Evolutionary conservation across 805 yeast genomes (phyloP), one percentile per base, ranked within the genome.

Genomic region (Hanseniaspora guilliermondii): DNA sequence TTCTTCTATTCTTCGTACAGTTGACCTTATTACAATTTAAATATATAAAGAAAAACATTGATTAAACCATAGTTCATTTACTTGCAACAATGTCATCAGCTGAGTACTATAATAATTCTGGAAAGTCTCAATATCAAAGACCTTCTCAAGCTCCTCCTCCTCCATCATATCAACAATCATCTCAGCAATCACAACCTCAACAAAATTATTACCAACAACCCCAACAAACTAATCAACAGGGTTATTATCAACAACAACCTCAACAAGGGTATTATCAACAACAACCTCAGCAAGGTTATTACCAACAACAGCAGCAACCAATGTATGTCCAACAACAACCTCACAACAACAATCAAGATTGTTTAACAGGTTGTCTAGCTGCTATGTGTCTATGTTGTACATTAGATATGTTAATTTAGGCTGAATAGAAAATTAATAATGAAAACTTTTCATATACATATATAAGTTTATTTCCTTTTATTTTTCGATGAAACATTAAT

Each of bases 381-480:
- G 79, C 77, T 24, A 55, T 76, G 63, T 77, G 82, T 73, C 58
- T 77, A 56, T 77, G 82, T 62, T 76, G 78, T 63, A 73, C 81
- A 25, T 60, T 77, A 56, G 80, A 77, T 60, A 73, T 77, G 54
- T 52, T 77, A 17, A 73, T 76, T 58, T 77, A 66, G 63, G 17
- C n/a, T 30, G 14, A 40, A 40, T 22, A 35, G 40, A 46, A 46
- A 32, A n/a, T n/a, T n/a, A n/a, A n/a, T n/a, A n/a, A n/a, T n/a
- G n/a, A 47, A 25, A 47, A 24, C 25, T 25, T 5, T 22, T 5
- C n/a, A 35, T 47, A 21, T 47, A 44, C 30, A 27, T 27, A 35
- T 11, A 21, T 3, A 24, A 25, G 25, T 25, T 22, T 16, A 16
- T n/a, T n/a, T n/a, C n/a, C n/a, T n/a, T n/a, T n/a, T n/a, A n/a